Conservation (phyloP, 2,329 filamentous ascomycete genomes). For the Fusarium udum region DNA sequence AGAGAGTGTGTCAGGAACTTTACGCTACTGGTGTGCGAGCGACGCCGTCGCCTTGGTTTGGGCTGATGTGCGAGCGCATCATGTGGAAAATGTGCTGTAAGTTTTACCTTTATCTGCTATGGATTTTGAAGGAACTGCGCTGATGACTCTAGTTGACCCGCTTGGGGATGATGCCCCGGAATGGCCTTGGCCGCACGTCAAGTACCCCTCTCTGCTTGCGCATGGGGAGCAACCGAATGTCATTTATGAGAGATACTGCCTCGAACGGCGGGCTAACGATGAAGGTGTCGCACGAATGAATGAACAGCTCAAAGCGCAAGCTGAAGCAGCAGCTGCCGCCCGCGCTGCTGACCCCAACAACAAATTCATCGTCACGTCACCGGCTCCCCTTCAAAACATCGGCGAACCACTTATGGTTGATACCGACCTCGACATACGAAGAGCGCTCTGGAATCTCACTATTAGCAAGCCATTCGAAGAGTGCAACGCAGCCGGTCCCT, state of each 20-base stretch:
- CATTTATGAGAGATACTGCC: background rate
- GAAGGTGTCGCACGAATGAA: rapidly evolving
- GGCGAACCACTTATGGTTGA: background rate
- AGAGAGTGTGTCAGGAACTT: background rate
- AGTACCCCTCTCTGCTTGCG: background rate
- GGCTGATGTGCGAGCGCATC: background rate
- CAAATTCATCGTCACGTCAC: background rate
- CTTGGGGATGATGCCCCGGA: background rate
- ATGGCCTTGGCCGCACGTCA: background rate
- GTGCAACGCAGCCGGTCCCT: background rate
- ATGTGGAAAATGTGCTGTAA: background rate
- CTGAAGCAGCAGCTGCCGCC: rapidly evolving
- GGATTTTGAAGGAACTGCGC: rapidly evolving
- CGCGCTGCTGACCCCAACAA: background rate
- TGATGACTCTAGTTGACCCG: background rate
- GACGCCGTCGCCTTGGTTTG: background rate
- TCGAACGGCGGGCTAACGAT: background rate
- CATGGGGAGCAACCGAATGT: background rate
- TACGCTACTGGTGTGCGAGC: background rate
- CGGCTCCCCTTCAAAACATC: background rate
- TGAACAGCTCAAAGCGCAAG: rapidly evolving
- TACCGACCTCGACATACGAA: background rate
- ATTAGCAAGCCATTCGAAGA: background rate
- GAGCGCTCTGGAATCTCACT: background rate
- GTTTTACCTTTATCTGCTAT: background rate